Evolutionary conservation across 495 filamentous ascomycete genomes (phyloP).

Genomic region (Penicillium fimorum): DNA sequence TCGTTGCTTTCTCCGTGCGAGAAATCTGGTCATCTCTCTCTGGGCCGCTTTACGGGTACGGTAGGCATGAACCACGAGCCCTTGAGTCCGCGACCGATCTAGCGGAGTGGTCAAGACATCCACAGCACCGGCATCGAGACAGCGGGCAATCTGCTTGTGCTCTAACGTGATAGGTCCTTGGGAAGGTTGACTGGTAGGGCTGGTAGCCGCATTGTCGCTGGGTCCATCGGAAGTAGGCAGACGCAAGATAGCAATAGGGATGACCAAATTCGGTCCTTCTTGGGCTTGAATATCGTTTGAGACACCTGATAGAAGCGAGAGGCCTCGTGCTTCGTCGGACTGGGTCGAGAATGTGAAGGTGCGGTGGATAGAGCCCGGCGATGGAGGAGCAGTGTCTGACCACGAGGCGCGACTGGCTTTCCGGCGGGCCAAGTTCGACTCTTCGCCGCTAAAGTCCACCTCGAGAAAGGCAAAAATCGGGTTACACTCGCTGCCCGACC

Average conservation of each 20-base stretch:
- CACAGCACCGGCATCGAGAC: conserved; percentile 78
- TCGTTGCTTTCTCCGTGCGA: conserved; percentile 63
- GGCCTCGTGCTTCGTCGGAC: conserved; percentile 61
- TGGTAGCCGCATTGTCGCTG: conserved; percentile 13
- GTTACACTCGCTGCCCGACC: conserved; percentile 57
- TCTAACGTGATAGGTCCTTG: conserved; percentile 39
- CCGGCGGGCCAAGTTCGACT: conserved; percentile 34
- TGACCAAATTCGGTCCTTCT: conserved; percentile 68
- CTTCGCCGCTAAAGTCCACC: conserved; percentile 46
- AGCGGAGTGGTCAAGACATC: conserved; percentile 82
- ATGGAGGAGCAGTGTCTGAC: conserved; percentile 34
- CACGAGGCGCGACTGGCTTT: conserved; percentile 41
- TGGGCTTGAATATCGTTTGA: conserved; percentile 67
- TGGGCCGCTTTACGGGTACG: conserved; percentile 69
- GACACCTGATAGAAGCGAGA: conserved; percentile 66
- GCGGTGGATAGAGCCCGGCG: conserved; percentile 37
- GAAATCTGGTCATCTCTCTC: conserved; percentile 63
- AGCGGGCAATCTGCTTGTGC: conserved; percentile 56
- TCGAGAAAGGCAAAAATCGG: conserved; percentile 78
- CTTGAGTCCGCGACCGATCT: conserved; percentile 63
- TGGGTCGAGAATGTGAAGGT: conserved; percentile 48
- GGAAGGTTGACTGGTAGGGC: conserved; percentile 34
- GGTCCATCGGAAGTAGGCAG: conserved; percentile 29
- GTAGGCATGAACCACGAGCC: conserved; percentile 79
- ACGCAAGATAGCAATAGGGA: conserved; percentile 70